Base-by-base conservation (phyloP, 2,329 filamentous ascomycete species). In the Penicillium sp. region DNA sequence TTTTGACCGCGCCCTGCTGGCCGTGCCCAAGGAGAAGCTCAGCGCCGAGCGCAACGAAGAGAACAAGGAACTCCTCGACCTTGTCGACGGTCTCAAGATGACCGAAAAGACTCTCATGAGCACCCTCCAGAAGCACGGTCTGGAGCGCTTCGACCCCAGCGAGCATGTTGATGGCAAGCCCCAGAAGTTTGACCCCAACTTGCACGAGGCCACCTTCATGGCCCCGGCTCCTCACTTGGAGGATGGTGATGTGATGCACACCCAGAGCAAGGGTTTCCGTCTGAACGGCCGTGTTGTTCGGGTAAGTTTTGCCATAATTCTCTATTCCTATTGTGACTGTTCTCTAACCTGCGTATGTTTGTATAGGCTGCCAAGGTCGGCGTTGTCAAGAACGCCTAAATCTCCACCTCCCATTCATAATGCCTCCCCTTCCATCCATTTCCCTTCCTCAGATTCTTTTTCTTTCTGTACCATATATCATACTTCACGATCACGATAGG, bases 141-240 rank as follows among this genome's bases (percentile, higher is more conserved):
- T 99, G 62, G 91, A 96, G 83, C 85, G 93, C 67, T 91, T 96
- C 75, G 87, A 93, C 74, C 94, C 95, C 18, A 78, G 76, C 57
- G 77, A 79, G 64, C 65, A 61, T 39, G 59, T 70, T 5, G 74
- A 77, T 1, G 81, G 81, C 37, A 81, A 86, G 65, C 85, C 87
- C 69, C 89, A 95, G 75, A 92, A 91, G 79, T 99, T 99, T 82
- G 89, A 99, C 81, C 93, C 95, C 66, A 97, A 97, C 78, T 85
- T 91, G 78, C 95, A 98, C 77, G 95, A 99, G 83, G 95, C 95
- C 39, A 95, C 91, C 22, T 98, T 98, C 80, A 93, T 96, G 88
- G 87, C 91, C 10, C 91, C 92, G 44, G 87, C 92, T 81, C 85
- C 88, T 54, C 92, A 87, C 67, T 96, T 96, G 83, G 90, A 96